Evolutionary conservation across 2,329 filamentous ascomycete genomes (phyloP).

Genomic region (Zymoseptoria crescenta): DNA sequence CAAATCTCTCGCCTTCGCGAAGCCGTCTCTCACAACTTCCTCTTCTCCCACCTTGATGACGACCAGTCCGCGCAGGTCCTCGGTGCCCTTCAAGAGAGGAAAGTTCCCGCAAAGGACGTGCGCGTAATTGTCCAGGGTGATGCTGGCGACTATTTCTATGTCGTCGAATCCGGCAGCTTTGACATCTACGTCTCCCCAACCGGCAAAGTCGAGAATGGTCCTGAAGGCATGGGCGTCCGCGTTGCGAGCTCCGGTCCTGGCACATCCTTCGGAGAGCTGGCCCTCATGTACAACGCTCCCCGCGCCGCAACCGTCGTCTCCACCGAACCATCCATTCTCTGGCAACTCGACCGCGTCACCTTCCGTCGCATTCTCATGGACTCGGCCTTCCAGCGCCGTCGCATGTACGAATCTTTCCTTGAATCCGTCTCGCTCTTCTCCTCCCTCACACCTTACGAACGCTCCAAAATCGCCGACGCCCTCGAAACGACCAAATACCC

Average conservation of each 20-base stretch:
- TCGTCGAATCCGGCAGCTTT: constrained; percentile 85
- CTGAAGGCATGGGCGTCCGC: constrained; percentile 72
- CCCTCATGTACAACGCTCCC: constrained; percentile 97
- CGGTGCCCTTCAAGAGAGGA: constrained; percentile 86
- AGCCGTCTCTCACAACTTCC: constrained; percentile 81
- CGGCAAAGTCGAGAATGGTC: constrained; percentile 70
- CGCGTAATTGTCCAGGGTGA: constrained; percentile 94
- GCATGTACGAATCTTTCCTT: constrained; percentile 95
- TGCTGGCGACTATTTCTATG: constrained; percentile 94
- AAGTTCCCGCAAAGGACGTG: constrained; percentile 82
- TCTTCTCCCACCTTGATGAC: constrained; percentile 91
- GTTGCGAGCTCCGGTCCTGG: constrained; percentile 78
- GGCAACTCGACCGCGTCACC: constrained; percentile 90
- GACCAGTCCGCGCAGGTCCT: constrained; percentile 84
- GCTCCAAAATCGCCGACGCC: constrained; percentile 94
- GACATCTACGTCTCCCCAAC: constrained; percentile 80
- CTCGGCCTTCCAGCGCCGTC: constrained; percentile 87
- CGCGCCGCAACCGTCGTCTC: constrained; percentile 90
- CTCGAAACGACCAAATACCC: constrained; percentile 84
- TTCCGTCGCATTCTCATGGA: constrained; percentile 99
- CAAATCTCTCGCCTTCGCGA: constrained; percentile 71
- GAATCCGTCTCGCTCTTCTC: constrained; percentile 84
- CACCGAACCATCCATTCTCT: constrained; percentile 73
- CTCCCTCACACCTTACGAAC: constrained; percentile 80
- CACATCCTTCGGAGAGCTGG: constrained; percentile 91